Percentiles rank a stretch among this genome's conserved stretches.
These are phyloP conservation scores for Drechslerella coelobrocha DNA, from an alignment of 2,329 filamentous ascomycete genomes.

Conservation along the genomic window DNA sequence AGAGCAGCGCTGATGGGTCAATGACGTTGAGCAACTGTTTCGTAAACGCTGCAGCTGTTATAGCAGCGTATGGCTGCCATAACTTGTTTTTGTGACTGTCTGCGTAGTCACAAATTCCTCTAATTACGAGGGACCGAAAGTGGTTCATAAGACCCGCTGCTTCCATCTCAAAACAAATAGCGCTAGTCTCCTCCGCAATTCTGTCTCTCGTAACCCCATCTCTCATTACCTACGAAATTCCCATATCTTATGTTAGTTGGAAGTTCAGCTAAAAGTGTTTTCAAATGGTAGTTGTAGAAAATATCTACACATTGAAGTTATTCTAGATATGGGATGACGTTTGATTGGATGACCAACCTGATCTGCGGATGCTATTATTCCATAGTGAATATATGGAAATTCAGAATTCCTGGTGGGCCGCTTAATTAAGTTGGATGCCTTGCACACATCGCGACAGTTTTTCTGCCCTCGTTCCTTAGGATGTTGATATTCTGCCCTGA, in stretches of 20 bases:
- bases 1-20: constrained; percentile 2
- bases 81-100: constrained; percentile 25
- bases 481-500: background rate
- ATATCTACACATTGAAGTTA: no score
- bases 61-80: constrained; percentile 28
- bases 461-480: constrained; percentile 1
- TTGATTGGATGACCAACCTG: no score
- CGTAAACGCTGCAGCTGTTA: constrained; percentile 14
- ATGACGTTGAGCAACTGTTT: constrained; percentile 7
- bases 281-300: no score
- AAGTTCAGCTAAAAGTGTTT: no score
- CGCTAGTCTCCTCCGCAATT: background rate
- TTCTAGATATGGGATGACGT: no score
- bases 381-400: constrained; percentile 19
- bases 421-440: background rate
- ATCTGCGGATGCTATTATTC: constrained; percentile 13
- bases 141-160: constrained; percentile 1
- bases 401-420: background rate
- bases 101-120: constrained; percentile 28
- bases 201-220: background rate
- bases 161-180: constrained; percentile 1
- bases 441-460: background rate
- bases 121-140: constrained; percentile 7
- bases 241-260: no score
- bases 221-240: no score